Evolutionary conservation across 2,329 filamentous ascomycete species (phyloP), one percentile per base, ranked within the genome.

Genomic region (Lecanicillium sp.): DNA sequence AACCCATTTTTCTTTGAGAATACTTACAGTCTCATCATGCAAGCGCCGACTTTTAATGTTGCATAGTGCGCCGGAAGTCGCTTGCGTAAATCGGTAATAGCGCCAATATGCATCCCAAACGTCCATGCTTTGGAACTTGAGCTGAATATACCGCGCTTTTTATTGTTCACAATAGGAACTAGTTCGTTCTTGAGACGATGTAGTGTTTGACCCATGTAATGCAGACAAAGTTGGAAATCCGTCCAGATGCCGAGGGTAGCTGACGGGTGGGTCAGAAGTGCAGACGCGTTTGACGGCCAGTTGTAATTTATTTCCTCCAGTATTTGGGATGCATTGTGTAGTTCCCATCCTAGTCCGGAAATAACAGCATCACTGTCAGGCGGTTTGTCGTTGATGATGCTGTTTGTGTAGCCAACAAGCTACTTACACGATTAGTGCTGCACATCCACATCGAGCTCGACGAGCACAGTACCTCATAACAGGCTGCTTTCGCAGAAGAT

Each of bases 1-100:
- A 6, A 11, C 22, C 22, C 11, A 11, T 11, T 11, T 25, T 6
- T 11, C 22, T 6, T 7, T 25, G 13, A 30, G 6, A 30, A n/a
- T n/a, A 8, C 33, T 14, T 34, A 34, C 33, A 34, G 12, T 14
- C 22, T 34, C 19, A 34, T 34, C 33, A 34, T 34, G 18, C 16
- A 22, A n/a, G 22, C 18, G 9, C 17, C 19, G 9, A 34, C 33
- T 14, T 34, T 34, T 9, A 34, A 18, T n/a, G 33, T n/a, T 19
- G 22, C 22, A 19, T 22, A 22, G 18, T 34, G 33, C 12, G 5
- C 33, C 25, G 19, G 33, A 9, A 14, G 8, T 13, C 19, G 6
- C 9, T 20, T 20, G 4, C 33, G 18, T 8, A 18, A n/a, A 34
- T 20, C 25, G 9, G 19, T 22, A 8, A 34, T 34, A 4, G 33